Evolutionary conservation across 805 yeast species (phyloP).

Genomic region (Candida chauliodis): DNA sequence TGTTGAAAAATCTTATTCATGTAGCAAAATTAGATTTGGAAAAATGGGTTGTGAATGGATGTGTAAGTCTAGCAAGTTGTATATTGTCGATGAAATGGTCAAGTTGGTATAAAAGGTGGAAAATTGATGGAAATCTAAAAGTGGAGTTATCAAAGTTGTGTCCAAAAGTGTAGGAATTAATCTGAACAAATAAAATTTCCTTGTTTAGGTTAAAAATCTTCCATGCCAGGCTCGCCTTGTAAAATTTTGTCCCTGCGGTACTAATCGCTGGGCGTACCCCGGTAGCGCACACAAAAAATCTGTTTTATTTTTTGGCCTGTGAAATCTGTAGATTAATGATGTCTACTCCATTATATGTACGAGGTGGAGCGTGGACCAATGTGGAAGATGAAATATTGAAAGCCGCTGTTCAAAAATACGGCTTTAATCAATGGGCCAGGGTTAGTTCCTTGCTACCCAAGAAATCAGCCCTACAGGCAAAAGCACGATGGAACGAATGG

Average conservation of each 20-base stretch:
- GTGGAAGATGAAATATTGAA: conserved; percentile 79
- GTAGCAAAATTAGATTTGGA: too few relatives aligned
- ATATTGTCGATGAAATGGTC: too few relatives aligned
- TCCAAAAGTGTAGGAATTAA: too few relatives aligned
- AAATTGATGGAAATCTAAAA: too few relatives aligned
- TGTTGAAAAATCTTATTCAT: conserved; percentile 46
- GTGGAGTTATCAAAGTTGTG: too few relatives aligned
- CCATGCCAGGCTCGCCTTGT: not conserved
- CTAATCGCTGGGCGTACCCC: not conserved
- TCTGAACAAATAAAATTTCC: conserved; percentile 4
- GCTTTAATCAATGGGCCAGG: conserved; percentile 91
- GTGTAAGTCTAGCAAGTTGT: too few relatives aligned
- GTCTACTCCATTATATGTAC: conserved; percentile 58
- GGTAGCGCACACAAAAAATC: not conserved
- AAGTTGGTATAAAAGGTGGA: too few relatives aligned
- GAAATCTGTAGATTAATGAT: not conserved
- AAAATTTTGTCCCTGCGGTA: not conserved
- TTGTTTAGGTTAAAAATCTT: not conserved
- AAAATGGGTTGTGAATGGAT: too few relatives aligned
- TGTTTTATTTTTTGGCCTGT: conserved; percentile 1
- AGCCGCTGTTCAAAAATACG: conserved; percentile 91
- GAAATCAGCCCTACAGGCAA: conserved; percentile 88
- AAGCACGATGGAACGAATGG: conserved; percentile 90
- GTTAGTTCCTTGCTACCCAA: conserved; percentile 81
- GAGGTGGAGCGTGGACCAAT: conserved; percentile 90